Base-by-base conservation (phyloP, 2,329 filamentous ascomycete species). In the Pleomassaria siparia region DNA sequence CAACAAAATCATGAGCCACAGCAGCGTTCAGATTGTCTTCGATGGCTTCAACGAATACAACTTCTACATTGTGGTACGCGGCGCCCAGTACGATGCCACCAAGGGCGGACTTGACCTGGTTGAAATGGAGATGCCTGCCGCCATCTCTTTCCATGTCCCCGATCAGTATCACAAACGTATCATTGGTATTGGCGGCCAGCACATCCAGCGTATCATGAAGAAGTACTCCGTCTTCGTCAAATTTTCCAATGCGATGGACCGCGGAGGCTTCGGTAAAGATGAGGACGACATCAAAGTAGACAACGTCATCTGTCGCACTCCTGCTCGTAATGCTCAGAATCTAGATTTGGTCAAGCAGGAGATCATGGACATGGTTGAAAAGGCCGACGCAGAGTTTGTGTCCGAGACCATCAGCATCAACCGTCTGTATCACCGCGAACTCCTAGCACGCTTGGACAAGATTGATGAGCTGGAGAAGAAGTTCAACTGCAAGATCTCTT, bases 1-100 rank as follows among this genome's bases (percentile, higher is more conserved):
- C 74, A 99, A 99, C 80, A 99, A 99, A 80, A 99, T 99, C 65
- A 99, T 99, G 94, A 94, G 92, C 20, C 92, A 97, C 73, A 96
- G 91, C 80, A 96, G 95, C 62, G 94, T 99, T 11, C 94, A 99
- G 74, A 97, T 99, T 65, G 92, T 99, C 54, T 99, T 99, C 59
- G 94, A 99, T 68, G 91, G 91, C 54, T 99, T 97, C 78, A 96
- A 96, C 72, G 94, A 99, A 76, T 99, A 97, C 80, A 97, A 99
- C 74, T 99, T 99, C 79, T 96, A 97, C 73, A 99, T 99, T 57
- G 94, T 99, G 67, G 92, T 99, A 46, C 91, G 94, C 67, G 91
- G 89, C 37, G 86, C 86, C 46, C 88, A 89, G 60, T 97, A 96
- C 69, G 91, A 96, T 55, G 91, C 91, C 2, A 94, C 94, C 74